A percentile compares a stretch with the other conserved stretches of the same genome.
These are phyloP conservation scores for Ascochyta clinopodiicola DNA, from an alignment of 2,329 filamentous ascomycete genomes.

Conservation along the genomic window DNA sequence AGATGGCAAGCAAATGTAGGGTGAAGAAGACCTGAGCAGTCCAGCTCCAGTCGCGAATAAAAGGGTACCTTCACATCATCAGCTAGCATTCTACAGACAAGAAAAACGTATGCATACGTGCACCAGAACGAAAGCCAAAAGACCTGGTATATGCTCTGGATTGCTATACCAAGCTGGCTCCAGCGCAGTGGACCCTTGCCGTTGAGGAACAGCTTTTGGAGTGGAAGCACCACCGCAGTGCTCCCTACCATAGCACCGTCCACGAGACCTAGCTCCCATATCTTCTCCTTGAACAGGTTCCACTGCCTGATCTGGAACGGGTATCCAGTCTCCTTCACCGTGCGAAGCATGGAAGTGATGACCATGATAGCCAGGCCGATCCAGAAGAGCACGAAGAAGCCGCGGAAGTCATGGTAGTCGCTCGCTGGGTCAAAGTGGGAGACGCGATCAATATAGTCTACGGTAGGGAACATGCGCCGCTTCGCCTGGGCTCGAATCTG, in stretches of 20 bases:
- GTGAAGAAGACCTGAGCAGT: constrained; percentile 95
- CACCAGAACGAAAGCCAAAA: constrained; percentile 85
- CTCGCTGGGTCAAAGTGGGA: constrained; percentile 95
- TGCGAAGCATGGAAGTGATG: constrained; percentile 89
- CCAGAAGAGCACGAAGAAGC: constrained; percentile 99
- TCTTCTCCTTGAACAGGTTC: constrained; percentile 84
- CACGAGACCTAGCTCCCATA: constrained; percentile 83
- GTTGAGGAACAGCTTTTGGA: constrained; percentile 72
- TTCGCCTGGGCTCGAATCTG: constrained; percentile 81
- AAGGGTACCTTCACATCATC: constrained; percentile 67
- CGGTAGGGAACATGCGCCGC: constrained; percentile 87
- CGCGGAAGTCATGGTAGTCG: constrained; percentile 92
- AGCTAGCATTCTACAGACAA: background rate
- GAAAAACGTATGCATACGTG: constrained; percentile 51
- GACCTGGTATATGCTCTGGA: constrained; percentile 84
- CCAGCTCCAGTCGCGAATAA: constrained; percentile 90
- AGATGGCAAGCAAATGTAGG: constrained; percentile 84
- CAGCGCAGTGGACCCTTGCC: constrained; percentile 69
- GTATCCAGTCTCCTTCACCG: constrained; percentile 91
- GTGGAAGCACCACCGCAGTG: constrained; percentile 72
- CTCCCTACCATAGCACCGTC: constrained; percentile 85
- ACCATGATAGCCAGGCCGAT: constrained; percentile 96
- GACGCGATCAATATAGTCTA: constrained; percentile 87
- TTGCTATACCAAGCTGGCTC: constrained; percentile 75
- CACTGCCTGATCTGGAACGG: constrained; percentile 87